Percentiles rank a stretch among this genome's conserved stretches.
Conservation (phyloP, 2,329 filamentous ascomycete species). For the Gyromitra esculenta region DNA sequence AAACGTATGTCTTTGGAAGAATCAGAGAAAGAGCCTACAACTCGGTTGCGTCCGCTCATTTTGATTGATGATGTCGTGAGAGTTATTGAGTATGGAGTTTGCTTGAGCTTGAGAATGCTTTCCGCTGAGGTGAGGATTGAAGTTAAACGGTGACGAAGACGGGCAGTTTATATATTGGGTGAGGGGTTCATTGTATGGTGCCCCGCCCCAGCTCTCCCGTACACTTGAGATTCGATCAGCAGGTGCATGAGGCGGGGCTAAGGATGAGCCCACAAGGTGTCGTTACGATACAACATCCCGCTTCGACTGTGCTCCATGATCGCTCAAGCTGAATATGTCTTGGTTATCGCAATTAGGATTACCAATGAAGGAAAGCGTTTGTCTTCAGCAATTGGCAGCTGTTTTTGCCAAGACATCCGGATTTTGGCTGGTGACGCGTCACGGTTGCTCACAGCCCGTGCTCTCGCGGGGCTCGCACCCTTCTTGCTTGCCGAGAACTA, state of each 20-base stretch:
- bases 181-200: conserved; percentile 17
- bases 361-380: conserved; percentile 2
- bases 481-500: conserved; percentile 19
- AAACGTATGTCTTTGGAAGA: conserved; percentile 14
- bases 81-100: not conserved
- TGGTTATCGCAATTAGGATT: conserved; percentile 7
- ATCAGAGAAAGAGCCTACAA: conserved; percentile 15
- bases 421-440: conserved; percentile 36
- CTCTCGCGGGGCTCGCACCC: conserved; percentile 6
- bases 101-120: not conserved
- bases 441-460: conserved; percentile 8
- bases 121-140: not conserved
- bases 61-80: conserved; percentile 8
- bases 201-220: not conserved
- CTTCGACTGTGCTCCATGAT: not conserved
- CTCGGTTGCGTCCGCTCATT: conserved; percentile 28
- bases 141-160: conserved; percentile 5
- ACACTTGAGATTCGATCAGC: conserved; percentile 9
- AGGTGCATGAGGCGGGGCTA: conserved; percentile 27
- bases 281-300: not conserved
- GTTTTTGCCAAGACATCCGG: conserved; percentile 14
- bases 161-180: conserved; percentile 26
- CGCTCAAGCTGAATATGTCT: not conserved
- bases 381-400: not conserved
- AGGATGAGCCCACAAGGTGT: not conserved